Conservation (phyloP, 257 asterid species). For the Penstemon eatonii region DNA sequence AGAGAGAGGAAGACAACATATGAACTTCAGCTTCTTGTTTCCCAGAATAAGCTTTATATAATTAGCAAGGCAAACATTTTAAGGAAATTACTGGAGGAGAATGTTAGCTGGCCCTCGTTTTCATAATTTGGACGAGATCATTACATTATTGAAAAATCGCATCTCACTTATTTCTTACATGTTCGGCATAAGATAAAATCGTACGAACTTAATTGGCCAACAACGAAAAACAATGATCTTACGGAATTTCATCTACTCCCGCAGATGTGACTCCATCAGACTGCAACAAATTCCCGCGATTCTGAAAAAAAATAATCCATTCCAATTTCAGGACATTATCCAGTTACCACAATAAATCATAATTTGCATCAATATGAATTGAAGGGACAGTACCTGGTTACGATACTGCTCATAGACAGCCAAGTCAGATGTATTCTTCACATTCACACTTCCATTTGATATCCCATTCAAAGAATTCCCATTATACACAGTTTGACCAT, state of each 20-base stretch:
- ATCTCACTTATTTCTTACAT: constrained; percentile 7
- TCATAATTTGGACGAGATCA: not conserved
- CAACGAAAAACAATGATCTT: constrained; percentile 34
- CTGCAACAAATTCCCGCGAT: constrained; percentile 36
- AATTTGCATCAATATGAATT: constrained; percentile 2
- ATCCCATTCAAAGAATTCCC: constrained; percentile 39
- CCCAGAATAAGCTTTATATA: not conserved
- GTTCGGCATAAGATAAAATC: not conserved
- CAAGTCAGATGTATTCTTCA: constrained; percentile 63
- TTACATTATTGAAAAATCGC: not conserved
- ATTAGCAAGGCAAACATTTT: not conserved
- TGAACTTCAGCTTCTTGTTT: not conserved
- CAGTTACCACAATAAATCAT: constrained; percentile 3
- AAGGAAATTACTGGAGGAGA: not conserved
- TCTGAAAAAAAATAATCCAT: constrained; percentile 46
- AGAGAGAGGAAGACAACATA: not conserved
- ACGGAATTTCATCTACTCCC: constrained; percentile 64
- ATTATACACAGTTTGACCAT: constrained; percentile 36
- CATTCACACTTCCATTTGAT: constrained; percentile 44
- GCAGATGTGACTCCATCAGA: constrained; percentile 56
- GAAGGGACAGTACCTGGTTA: constrained; percentile 55
- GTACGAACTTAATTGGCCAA: not conserved
- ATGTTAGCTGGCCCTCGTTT: not conserved
- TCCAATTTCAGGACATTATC: constrained; percentile 21
- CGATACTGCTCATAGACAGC: constrained; percentile 78